Evolutionary conservation across 2,329 filamentous ascomycete genomes (phyloP).

Genomic region (Venturia pyrina): DNA sequence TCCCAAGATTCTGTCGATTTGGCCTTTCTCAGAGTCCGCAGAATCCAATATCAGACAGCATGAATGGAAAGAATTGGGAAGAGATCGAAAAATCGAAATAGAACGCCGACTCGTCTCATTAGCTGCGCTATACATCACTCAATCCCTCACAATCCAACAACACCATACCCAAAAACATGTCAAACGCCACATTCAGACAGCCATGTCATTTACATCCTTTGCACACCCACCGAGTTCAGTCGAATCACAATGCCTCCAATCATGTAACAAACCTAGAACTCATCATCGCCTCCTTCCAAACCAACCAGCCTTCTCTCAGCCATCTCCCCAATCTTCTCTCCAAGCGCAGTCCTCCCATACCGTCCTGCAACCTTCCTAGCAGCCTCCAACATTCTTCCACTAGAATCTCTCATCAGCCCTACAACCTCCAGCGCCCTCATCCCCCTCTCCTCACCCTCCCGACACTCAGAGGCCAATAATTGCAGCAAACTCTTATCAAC

Average conservation of each 20-base stretch:
- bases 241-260: background rate
- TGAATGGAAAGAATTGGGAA: no score
- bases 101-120: background rate
- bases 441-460: constrained; percentile 82
- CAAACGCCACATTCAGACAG: background rate
- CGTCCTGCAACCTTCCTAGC: constrained; percentile 81
- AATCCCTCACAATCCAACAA: background rate
- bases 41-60: no score
- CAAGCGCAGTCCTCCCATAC: constrained; percentile 69
- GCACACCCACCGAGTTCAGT: no score
- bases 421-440: constrained; percentile 95
- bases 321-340: constrained; percentile 82
- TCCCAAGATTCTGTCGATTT: no score
- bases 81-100: no score
- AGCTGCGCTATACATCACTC: background rate
- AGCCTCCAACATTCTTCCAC: constrained; percentile 83
- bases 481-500: constrained; percentile 86
- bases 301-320: constrained; percentile 60
- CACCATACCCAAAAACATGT: background rate
- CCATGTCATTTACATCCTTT: background rate
- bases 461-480: constrained; percentile 79
- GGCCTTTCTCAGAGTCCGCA: no score
- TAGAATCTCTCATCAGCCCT: constrained; percentile 70
- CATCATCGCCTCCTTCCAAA: constrained; percentile 43
- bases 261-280: no score